Conservation (phyloP, 768 basidiomycete genomes). For the Crucibulum laeve region DNA sequence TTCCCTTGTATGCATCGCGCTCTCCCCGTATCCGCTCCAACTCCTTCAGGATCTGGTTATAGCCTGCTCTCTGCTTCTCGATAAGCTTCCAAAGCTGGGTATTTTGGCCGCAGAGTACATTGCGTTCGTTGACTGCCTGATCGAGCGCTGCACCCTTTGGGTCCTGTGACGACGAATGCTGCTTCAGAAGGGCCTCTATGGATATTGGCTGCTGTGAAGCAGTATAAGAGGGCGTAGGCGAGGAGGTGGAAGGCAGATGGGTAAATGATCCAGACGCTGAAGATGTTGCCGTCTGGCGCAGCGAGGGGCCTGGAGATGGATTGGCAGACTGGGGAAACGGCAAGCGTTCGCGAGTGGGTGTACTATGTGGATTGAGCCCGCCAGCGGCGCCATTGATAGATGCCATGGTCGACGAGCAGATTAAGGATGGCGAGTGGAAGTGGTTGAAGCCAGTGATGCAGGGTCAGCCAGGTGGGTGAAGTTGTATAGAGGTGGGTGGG, state of each 20-base stretch:
- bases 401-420: slow-evolving; percentile 8
- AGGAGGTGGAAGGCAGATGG: slow-evolving; percentile 22
- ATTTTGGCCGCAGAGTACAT: slow-evolving; percentile 77
- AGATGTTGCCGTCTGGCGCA: slow-evolving; percentile 16
- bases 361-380: slow-evolving; percentile 15
- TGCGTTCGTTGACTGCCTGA: slow-evolving; percentile 74
- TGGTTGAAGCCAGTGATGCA: too few relatives aligned
- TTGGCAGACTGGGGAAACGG: slow-evolving; percentile 29
- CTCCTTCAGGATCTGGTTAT: slow-evolving; percentile 77
- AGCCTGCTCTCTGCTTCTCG: slow-evolving; percentile 85
- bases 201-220: slow-evolving; percentile 38
- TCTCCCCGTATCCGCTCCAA: slow-evolving; percentile 80
- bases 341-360: slow-evolving; percentile 29
- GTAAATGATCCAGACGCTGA: slow-evolving; percentile 22
- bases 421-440: too few relatives aligned
- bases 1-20: slow-evolving; percentile 64
- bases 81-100: slow-evolving; percentile 92
- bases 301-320: slow-evolving; percentile 27
- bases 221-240: slow-evolving; percentile 26
- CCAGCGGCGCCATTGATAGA: slow-evolving; percentile 5
- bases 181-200: slow-evolving; percentile 49
- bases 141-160: slow-evolving; percentile 70
- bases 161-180: slow-evolving; percentile 49
- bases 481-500: too few relatives aligned
- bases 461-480: too few relatives aligned